Evolutionary conservation across 2,329 filamentous ascomycete genomes (phyloP).

Genomic region (Biscogniauxia sp.): DNA sequence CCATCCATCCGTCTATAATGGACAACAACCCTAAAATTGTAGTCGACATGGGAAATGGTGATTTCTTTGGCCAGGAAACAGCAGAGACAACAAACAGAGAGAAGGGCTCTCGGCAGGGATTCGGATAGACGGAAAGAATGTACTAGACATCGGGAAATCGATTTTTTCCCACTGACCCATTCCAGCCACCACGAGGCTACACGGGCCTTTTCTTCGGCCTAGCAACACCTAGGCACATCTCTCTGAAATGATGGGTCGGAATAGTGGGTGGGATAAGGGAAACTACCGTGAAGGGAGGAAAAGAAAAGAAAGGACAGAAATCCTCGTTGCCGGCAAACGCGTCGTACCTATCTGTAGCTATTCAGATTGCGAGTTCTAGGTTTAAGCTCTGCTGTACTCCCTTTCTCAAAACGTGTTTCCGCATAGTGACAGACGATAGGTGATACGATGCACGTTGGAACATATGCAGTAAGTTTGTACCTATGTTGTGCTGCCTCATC

Average conservation of each 20-base stretch:
- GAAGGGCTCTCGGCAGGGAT: slow-evolving; percentile 16
- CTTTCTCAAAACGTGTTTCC: too few relatives aligned
- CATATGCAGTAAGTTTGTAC: neutral
- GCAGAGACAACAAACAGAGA: slow-evolving; percentile 13
- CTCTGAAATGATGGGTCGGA: slow-evolving; percentile 20
- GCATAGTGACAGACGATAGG: neutral
- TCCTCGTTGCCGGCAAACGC: neutral
- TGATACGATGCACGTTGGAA: neutral
- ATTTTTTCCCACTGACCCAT: slow-evolving; percentile 20
- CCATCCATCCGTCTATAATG: neutral
- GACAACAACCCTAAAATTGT: neutral
- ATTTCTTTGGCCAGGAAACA: slow-evolving; percentile 2
- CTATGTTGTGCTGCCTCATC: neutral
- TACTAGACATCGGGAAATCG: slow-evolving; percentile 12
- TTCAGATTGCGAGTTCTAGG: neutral
- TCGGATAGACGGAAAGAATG: slow-evolving; percentile 28
- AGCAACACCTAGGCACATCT: slow-evolving; percentile 9
- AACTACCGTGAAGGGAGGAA: slow-evolving; percentile 6
- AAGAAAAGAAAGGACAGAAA: neutral
- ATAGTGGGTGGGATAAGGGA: slow-evolving; percentile 12
- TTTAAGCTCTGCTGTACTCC: too few relatives aligned
- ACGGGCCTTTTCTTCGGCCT: slow-evolving; percentile 22
- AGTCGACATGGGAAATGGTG: neutral
- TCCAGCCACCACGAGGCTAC: slow-evolving; percentile 29
- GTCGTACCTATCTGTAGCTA: neutral